Evolutionary conservation across 441 rosid genomes (phyloP).

Genomic region (Pelargonium cotyledonis): DNA sequence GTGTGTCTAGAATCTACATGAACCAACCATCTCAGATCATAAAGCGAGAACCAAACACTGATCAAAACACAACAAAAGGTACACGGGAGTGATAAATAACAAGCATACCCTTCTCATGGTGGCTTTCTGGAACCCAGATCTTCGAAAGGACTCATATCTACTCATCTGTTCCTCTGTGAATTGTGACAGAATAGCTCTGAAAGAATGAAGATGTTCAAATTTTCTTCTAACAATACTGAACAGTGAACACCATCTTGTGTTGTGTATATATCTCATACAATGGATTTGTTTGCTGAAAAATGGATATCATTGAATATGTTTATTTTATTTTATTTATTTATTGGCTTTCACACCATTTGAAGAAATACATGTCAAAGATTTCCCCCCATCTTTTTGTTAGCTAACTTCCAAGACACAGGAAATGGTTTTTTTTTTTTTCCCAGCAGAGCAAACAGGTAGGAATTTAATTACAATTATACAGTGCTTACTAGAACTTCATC

Average conservation of each 20-base stretch:
- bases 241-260: too few relatives aligned
- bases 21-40: not conserved
- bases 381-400: too few relatives aligned
- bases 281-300: too few relatives aligned
- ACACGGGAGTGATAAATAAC: not conserved
- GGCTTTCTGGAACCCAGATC: constrained; percentile 27
- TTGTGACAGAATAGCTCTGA: constrained; percentile 18
- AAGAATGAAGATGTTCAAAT: not conserved
- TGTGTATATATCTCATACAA: too few relatives aligned
- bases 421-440: too few relatives aligned
- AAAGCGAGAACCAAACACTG: not conserved
- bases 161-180: constrained; percentile 25
- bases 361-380: too few relatives aligned
- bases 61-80: not conserved
- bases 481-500: not conserved
- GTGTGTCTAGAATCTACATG: not conserved
- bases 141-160: constrained; percentile 24
- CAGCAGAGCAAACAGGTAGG: too few relatives aligned
- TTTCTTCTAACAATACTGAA: not conserved
- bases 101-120: constrained; percentile 18
- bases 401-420: too few relatives aligned
- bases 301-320: too few relatives aligned
- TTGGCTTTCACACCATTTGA: too few relatives aligned
- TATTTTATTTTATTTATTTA: too few relatives aligned
- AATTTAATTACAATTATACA: too few relatives aligned